Conservation (phyloP, 805 yeast species). For the Peterozyma xylosa region DNA sequence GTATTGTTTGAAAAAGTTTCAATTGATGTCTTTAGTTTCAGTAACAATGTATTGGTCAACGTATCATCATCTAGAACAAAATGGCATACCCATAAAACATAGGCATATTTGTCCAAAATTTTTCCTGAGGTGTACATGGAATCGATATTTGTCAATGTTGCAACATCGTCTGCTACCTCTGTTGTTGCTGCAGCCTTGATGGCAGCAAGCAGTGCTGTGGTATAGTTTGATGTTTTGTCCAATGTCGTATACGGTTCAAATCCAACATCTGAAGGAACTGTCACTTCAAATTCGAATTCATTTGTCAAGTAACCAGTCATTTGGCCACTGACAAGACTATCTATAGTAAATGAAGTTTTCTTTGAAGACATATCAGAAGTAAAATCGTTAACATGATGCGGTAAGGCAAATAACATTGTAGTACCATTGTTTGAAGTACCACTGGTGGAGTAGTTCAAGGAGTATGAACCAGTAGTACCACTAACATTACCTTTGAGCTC, state of each 20-base stretch:
- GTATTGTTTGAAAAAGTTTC: slow-evolving; percentile 59
- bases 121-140: slow-evolving; percentile 80
- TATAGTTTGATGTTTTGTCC: slow-evolving; percentile 19
- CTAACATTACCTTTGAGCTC: slow-evolving; percentile 32
- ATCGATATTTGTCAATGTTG: slow-evolving; percentile 34
- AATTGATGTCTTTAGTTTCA: slow-evolving; percentile 59
- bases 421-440: slow-evolving; percentile 40
- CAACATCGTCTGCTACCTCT: slow-evolving; percentile 34
- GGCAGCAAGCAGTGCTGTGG: slow-evolving; percentile 12
- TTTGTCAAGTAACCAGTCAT: slow-evolving; percentile 38
- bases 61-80: slow-evolving; percentile 50
- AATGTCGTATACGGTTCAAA: slow-evolving; percentile 55
- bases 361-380: slow-evolving; percentile 17
- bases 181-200: slow-evolving; percentile 24
- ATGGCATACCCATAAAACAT: slow-evolving; percentile 67
- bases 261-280: slow-evolving; percentile 31
- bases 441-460: slow-evolving; percentile 31
- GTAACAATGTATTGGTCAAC: slow-evolving; percentile 44
- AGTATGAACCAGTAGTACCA: slow-evolving; percentile 29
- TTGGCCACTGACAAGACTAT: slow-evolving; percentile 43
- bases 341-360: slow-evolving; percentile 28
- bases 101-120: slow-evolving; percentile 82
- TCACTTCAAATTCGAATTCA: slow-evolving; percentile 31
- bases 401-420: slow-evolving; percentile 40
- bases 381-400: slow-evolving; percentile 40